Evolutionary conservation across 179 eudicot species (phyloP).

Genomic region (Heliamphora ciliata): DNA sequence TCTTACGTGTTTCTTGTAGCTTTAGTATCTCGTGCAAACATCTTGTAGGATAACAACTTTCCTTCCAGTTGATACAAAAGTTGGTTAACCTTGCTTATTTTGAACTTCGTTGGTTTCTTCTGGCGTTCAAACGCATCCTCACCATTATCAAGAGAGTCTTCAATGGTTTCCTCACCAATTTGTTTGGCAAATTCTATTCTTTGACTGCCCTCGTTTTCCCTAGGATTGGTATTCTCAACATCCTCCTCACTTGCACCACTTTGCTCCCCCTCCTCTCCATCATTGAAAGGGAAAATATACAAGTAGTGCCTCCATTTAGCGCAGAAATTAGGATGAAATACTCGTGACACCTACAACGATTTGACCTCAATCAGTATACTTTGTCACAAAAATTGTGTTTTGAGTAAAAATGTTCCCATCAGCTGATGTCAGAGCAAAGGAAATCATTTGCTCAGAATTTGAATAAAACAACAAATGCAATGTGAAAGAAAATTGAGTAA

Average conservation of each 20-base stretch:
- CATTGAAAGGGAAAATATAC: constrained; percentile 69
- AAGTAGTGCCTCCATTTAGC: constrained; percentile 95
- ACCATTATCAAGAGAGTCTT: constrained; percentile 18
- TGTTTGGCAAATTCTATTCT: constrained; percentile 20
- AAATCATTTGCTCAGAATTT: constrained; percentile 6
- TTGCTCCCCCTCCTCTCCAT: constrained; percentile 30
- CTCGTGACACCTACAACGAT: constrained; percentile 65
- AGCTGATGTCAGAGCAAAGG: background rate
- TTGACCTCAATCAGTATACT: constrained; percentile 1
- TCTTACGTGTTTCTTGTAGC: constrained; percentile 60
- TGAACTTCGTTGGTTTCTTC: constrained; percentile 49
- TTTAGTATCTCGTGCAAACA: constrained; percentile 95
- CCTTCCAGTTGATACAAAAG: constrained; percentile 66
- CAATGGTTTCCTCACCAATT: constrained; percentile 19
- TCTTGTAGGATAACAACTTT: constrained; percentile 72
- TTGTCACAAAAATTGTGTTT: background rate
- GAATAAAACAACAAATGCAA: background rate
- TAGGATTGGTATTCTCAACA: constrained; percentile 17
- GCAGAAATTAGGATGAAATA: constrained; percentile 88
- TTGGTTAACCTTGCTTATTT: constrained; percentile 53
- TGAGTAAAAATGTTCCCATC: background rate
- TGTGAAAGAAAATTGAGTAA: background rate
- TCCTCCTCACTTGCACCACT: constrained; percentile 19
- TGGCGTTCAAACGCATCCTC: constrained; percentile 28
- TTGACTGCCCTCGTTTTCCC: constrained; percentile 18